phyloP scores from a whole-genome alignment of 78 protist genomes.

The Emiliania huxleyi region DNA sequence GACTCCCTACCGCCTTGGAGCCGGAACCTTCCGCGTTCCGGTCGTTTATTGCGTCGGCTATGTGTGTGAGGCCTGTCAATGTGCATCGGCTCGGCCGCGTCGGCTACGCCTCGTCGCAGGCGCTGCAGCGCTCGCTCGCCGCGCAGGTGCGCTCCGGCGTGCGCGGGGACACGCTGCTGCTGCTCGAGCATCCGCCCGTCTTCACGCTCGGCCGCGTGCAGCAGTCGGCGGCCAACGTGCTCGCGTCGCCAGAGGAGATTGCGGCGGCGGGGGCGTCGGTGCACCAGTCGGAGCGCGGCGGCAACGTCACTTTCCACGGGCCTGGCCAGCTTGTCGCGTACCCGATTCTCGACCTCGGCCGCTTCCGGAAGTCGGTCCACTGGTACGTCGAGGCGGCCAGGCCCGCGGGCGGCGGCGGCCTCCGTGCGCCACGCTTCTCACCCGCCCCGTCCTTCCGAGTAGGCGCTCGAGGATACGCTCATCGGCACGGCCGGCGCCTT shows the following conservation, averaged over 20 bases:
- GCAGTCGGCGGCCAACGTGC: background rate
- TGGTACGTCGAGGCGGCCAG: slow-evolving; percentile 35
- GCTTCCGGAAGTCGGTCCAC: background rate
- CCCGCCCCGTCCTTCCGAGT: too few species aligned
- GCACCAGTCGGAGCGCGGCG: slow-evolving; percentile 33
- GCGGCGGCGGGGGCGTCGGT: background rate
- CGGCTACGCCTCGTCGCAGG: background rate
- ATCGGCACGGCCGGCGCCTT: background rate
- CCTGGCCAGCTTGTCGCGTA: slow-evolving; percentile 66
- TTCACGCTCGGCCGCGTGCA: slow-evolving; percentile 16
- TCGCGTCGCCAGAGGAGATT: background rate
- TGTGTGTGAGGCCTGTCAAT: too few species aligned
- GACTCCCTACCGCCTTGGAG: too few species aligned
- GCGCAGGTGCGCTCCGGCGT: background rate
- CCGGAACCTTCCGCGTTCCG: too few species aligned
- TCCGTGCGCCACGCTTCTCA: too few species aligned
- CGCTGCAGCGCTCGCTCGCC: background rate
- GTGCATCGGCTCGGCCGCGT: background rate
- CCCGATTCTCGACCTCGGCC: slow-evolving; percentile 30
- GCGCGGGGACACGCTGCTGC: background rate
- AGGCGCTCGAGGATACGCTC: slow-evolving; percentile 26
- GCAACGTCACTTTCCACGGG: slow-evolving; percentile 58
- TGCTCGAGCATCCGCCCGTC: slow-evolving; percentile 23
- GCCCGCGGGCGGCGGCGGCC: too few species aligned
- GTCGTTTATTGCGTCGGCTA: too few species aligned